Evolutionary conservation across 1,139 yeast species (phyloP).

Genomic region (Tardiomyces blankii): DNA sequence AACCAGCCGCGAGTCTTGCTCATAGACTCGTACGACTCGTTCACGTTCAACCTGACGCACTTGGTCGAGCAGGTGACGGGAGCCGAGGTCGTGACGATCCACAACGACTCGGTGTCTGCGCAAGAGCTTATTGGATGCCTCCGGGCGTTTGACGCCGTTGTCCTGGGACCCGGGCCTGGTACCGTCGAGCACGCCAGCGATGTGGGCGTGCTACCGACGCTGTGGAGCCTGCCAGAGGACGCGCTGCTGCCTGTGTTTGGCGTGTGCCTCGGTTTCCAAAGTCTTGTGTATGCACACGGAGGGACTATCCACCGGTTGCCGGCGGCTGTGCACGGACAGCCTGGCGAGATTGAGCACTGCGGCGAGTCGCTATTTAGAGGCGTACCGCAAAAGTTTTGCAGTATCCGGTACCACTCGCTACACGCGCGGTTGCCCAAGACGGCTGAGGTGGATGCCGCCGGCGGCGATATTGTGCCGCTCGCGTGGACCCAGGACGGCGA

Average conservation of each 20-base stretch:
- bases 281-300: slow-evolving; percentile 60
- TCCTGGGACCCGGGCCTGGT: slow-evolving; percentile 98
- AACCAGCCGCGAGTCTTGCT: slow-evolving; percentile 38
- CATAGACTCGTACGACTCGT: slow-evolving; percentile 90
- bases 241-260: slow-evolving; percentile 65
- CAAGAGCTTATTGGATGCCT: slow-evolving; percentile 29
- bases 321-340: slow-evolving; percentile 77
- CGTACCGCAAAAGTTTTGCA: slow-evolving; percentile 37
- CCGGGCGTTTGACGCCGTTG: slow-evolving; percentile 57
- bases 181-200: slow-evolving; percentile 57
- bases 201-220: slow-evolving; percentile 61
- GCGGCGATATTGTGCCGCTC: slow-evolving; percentile 12
- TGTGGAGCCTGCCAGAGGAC: slow-evolving; percentile 27
- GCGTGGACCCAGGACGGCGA: slow-evolving; percentile 15
- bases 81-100: slow-evolving; percentile 53
- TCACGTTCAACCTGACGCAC: slow-evolving; percentile 69
- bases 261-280: slow-evolving; percentile 87
- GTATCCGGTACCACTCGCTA: slow-evolving; percentile 86
- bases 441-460: slow-evolving; percentile 4
- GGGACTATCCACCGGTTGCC: slow-evolving; percentile 41
- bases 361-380: slow-evolving; percentile 27
- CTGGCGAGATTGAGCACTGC: slow-evolving; percentile 39
- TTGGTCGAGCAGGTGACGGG: slow-evolving; percentile 47
- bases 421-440: slow-evolving; percentile 31
- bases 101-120: slow-evolving; percentile 54